Evolutionary conservation across 768 basidiomycete genomes (phyloP).

Genomic region (Tricholoma sp.): DNA sequence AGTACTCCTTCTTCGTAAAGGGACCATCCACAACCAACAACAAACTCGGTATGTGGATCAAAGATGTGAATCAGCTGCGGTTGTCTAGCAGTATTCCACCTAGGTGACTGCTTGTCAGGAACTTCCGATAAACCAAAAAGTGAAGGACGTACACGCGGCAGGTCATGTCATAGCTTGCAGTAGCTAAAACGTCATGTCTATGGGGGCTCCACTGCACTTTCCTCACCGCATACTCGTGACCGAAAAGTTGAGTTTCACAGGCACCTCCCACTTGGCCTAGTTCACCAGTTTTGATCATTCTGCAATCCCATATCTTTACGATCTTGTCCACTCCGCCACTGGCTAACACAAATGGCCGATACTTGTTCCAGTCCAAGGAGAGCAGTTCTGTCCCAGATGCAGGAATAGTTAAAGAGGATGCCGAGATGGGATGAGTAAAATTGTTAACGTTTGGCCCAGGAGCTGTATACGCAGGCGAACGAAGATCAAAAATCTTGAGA

Average conservation of each 20-base stretch:
- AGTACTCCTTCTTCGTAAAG: constrained; percentile 83
- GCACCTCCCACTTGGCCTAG: constrained; percentile 58
- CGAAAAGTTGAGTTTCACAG: constrained; percentile 67
- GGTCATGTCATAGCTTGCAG: constrained; percentile 91
- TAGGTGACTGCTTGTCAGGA: constrained; percentile 19
- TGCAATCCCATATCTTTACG: constrained; percentile 80
- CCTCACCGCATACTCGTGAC: constrained; percentile 88
- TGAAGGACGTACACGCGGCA: constrained; percentile 68
- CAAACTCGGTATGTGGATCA: constrained; percentile 91
- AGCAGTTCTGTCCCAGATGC: constrained; percentile 77
- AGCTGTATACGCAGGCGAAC: constrained; percentile 54
- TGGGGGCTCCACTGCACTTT: constrained; percentile 90
- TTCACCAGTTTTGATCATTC: constrained; percentile 66
- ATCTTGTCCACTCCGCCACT: constrained; percentile 76
- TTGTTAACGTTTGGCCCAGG: constrained; percentile 44
- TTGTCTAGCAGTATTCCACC: constrained; percentile 70
- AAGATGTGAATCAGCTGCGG: constrained; percentile 64
- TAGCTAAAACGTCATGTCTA: constrained; percentile 60
- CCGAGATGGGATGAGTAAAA: constrained; percentile 64
- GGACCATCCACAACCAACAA: constrained; percentile 90
- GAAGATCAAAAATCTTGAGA: constrained; percentile 76
- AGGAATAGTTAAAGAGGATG: constrained; percentile 71
- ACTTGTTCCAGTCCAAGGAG: constrained; percentile 91
- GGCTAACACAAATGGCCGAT: constrained; percentile 71
- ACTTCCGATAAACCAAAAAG: constrained; percentile 2